A percentile compares a stretch with the other conserved stretches of the same genome.
phyloP scores from a whole-genome alignment of 2,329 filamentous ascomycete species.

The Trichoderma sp. region DNA sequence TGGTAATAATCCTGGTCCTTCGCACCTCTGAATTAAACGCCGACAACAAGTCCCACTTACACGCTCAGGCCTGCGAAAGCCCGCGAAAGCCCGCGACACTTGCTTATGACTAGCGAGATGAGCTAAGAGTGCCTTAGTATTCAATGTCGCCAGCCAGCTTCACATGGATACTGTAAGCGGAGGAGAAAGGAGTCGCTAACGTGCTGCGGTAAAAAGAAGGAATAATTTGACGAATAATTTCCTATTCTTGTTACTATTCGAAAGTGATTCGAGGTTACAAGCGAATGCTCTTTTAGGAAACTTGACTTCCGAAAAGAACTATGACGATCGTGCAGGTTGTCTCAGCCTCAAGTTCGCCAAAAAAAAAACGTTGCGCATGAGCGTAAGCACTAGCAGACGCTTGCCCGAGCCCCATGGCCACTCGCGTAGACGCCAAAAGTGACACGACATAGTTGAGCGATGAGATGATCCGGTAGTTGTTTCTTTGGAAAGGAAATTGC shows the following conservation, averaged over 20 bases:
- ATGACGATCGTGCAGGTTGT: neutral
- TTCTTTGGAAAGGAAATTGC: neutral
- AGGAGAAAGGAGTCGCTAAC: neutral
- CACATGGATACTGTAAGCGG: neutral
- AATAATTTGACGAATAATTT: neutral
- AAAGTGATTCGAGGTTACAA: neutral
- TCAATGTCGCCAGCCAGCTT: neutral
- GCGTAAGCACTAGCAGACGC: constrained; percentile 16
- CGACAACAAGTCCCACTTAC: constrained; percentile 1
- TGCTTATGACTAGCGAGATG: neutral
- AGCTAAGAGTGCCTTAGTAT: neutral
- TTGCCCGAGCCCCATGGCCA: neutral
- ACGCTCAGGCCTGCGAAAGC: neutral
- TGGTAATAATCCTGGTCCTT: neutral
- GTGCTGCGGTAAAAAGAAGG: neutral
- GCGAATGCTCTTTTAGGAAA: neutral
- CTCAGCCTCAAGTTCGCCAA: constrained; percentile 25
- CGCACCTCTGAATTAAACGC: neutral
- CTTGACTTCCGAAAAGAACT: neutral
- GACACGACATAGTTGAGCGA: constrained; percentile 1
- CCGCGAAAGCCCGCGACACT: neutral
- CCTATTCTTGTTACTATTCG: neutral
- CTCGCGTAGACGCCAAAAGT: constrained; percentile 12
- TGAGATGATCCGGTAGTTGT: neutral
- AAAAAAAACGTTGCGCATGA: neutral